Conservation (phyloP, 495 filamentous ascomycete species). For the Hypoxylon subgilvum region DNA sequence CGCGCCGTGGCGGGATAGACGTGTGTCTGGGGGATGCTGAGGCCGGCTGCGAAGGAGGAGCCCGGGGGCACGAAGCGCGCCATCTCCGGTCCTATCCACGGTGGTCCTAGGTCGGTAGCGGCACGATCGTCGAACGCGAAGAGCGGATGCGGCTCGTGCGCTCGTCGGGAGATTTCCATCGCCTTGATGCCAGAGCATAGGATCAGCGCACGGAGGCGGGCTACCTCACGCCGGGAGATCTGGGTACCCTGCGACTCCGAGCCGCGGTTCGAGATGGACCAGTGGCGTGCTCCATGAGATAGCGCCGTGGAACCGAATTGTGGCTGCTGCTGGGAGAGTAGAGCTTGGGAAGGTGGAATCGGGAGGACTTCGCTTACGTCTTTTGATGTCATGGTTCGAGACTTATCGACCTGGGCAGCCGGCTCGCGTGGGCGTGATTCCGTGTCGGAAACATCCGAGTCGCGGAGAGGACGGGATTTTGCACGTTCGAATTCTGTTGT, state of each 20-base stretch:
- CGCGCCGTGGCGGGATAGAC: slow-evolving; percentile 74
- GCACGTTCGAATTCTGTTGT: slow-evolving; percentile 42
- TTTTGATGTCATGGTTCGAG: slow-evolving; percentile 18
- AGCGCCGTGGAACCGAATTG: slow-evolving; percentile 22
- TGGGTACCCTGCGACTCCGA: slow-evolving; percentile 46
- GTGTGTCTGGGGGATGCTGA: slow-evolving; percentile 62
- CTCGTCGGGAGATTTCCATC: slow-evolving; percentile 72
- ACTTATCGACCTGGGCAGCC: neutral
- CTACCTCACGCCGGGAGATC: slow-evolving; percentile 70
- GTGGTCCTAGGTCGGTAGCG: slow-evolving; percentile 18
- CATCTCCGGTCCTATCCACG: slow-evolving; percentile 49
- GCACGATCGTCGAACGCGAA: slow-evolving; percentile 17
- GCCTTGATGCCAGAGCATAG: slow-evolving; percentile 87
- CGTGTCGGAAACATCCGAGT: slow-evolving; percentile 44
- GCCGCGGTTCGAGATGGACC: slow-evolving; percentile 74
- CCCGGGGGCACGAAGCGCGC: too few relatives aligned
- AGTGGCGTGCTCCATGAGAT: slow-evolving; percentile 53
- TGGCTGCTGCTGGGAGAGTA: slow-evolving; percentile 10
- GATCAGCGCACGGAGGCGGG: slow-evolving; percentile 73
- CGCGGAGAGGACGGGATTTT: slow-evolving; percentile 28
- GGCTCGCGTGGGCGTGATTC: slow-evolving; percentile 39
- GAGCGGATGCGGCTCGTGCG: slow-evolving; percentile 52
- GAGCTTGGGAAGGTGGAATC: slow-evolving; percentile 28
- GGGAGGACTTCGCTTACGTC: slow-evolving; percentile 36
- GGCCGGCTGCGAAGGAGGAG: slow-evolving; percentile 46